phyloP scores from a whole-genome alignment of 2,329 filamentous ascomycete genomes.

The Fusarium paranaense region DNA sequence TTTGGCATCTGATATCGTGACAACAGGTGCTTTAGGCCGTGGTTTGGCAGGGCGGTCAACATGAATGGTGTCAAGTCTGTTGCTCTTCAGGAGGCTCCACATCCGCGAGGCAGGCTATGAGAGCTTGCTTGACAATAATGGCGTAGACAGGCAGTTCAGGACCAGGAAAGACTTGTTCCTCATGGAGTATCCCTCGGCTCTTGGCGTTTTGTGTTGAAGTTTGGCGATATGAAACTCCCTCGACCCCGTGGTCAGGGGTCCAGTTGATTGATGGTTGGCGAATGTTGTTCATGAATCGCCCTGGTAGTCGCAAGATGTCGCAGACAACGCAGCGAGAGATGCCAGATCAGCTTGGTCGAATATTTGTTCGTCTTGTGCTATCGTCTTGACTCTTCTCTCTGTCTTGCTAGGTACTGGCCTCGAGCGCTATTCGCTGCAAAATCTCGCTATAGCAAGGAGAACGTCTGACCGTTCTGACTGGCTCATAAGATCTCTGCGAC shows the following conservation, averaged over 20 bases:
- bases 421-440: slow-evolving; percentile 69
- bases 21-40: background rate
- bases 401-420: slow-evolving; percentile 73
- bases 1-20: background rate
- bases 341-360: slow-evolving; percentile 60
- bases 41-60: slow-evolving; percentile 3
- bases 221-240: slow-evolving; percentile 21
- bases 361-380: slow-evolving; percentile 72
- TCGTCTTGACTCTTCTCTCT: slow-evolving; percentile 68
- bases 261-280: slow-evolving; percentile 26
- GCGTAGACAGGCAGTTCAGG: slow-evolving; percentile 18
- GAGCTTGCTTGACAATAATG: slow-evolving; percentile 19
- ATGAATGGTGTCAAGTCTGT: background rate
- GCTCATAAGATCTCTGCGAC: slow-evolving; percentile 59
- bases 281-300: slow-evolving; percentile 39
- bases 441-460: slow-evolving; percentile 65
- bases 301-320: slow-evolving; percentile 46
- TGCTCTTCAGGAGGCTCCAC: slow-evolving; percentile 1
- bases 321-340: slow-evolving; percentile 56
- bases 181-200: slow-evolving; percentile 6
- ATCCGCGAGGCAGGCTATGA: slow-evolving; percentile 11
- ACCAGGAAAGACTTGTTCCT: slow-evolving; percentile 1
- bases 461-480: slow-evolving; percentile 52
- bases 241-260: slow-evolving; percentile 13
- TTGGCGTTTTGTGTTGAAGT: slow-evolving; percentile 14